These are phyloP conservation scores for Metschnikowia borealis DNA, from an alignment of 805 yeast genomes.

Conservation along the genomic window DNA sequence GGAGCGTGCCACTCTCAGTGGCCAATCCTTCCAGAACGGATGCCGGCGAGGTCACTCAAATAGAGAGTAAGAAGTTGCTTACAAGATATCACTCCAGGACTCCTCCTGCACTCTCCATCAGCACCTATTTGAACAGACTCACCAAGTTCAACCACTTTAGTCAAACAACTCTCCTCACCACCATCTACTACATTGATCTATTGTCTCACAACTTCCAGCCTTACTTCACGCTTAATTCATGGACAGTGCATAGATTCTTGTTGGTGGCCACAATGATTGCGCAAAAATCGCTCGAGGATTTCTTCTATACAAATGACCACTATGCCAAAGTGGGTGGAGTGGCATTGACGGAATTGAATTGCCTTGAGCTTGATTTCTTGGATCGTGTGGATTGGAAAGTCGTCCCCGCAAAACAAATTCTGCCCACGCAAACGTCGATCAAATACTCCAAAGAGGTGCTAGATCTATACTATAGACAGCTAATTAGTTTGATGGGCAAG, in stretches of 20 bases:
- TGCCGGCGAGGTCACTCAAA: constrained; percentile 21
- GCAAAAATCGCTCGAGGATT: constrained; percentile 87
- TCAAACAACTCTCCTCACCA: constrained; percentile 72
- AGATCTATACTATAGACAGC: constrained; percentile 36
- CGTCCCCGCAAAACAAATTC: constrained; percentile 35
- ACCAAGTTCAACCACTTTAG: constrained; percentile 83
- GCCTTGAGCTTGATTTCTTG: constrained; percentile 84
- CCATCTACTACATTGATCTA: constrained; percentile 88
- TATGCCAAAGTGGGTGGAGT: constrained; percentile 97
- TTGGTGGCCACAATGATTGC: constrained; percentile 89
- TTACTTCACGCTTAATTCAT: constrained; percentile 76
- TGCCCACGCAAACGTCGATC: constrained; percentile 22
- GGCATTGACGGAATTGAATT: constrained; percentile 73
- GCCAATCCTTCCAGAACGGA: constrained; percentile 23
- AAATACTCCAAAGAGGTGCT: constrained; percentile 36
- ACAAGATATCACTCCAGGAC: constrained; percentile 93
- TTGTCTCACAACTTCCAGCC: constrained; percentile 70
- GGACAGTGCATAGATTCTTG: constrained; percentile 89
- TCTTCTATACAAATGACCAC: constrained; percentile 88
- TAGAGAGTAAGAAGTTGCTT: constrained; percentile 30
- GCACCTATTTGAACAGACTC: constrained; percentile 64
- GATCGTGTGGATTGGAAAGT: constrained; percentile 68
- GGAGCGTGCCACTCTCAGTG: constrained; percentile 33
- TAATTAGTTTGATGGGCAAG: constrained; percentile 40
- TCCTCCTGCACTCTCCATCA: constrained; percentile 83